These are phyloP conservation scores for Ascochyta koolunga DNA, from an alignment of 2,329 filamentous ascomycete genomes.

Conservation along the genomic window DNA sequence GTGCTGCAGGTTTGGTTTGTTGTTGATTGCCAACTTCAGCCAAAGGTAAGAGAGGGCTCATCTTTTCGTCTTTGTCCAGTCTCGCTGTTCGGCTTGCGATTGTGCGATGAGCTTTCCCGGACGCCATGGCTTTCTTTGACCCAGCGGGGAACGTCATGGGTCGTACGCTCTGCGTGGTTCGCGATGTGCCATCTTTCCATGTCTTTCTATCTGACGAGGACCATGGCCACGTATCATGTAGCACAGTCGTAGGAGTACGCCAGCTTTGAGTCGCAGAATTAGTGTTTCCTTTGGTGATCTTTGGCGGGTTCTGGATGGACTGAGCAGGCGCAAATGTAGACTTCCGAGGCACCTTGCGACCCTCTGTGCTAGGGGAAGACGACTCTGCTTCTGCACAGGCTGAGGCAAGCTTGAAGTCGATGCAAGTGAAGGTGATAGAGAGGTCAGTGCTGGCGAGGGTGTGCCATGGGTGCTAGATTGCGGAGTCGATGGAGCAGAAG, in stretches of 20 bases:
- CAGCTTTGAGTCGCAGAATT: background rate
- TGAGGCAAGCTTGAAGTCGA: background rate
- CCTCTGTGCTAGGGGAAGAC: conserved; percentile 5
- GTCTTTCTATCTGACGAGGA: background rate
- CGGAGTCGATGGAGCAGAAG: background rate
- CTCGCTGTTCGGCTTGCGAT: background rate
- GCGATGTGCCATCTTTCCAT: background rate
- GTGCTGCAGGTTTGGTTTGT: background rate
- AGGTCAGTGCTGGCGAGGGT: background rate
- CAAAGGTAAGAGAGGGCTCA: background rate
- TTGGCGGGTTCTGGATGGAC: background rate
- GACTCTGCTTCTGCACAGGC: background rate
- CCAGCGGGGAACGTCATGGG: background rate
- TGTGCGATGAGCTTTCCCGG: background rate
- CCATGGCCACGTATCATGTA: background rate
- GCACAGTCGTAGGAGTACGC: background rate
- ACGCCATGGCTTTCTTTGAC: background rate
- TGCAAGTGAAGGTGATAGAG: too few species aligned
- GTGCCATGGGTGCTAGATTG: background rate
- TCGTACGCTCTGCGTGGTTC: background rate
- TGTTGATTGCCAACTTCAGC: background rate
- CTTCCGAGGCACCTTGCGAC: conserved; percentile 8
- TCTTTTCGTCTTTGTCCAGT: background rate
- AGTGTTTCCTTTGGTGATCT: background rate
- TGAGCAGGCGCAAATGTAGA: background rate